Evolutionary conservation across 495 filamentous ascomycete genomes (phyloP).

Genomic region (Talaromyces borbonicus): DNA sequence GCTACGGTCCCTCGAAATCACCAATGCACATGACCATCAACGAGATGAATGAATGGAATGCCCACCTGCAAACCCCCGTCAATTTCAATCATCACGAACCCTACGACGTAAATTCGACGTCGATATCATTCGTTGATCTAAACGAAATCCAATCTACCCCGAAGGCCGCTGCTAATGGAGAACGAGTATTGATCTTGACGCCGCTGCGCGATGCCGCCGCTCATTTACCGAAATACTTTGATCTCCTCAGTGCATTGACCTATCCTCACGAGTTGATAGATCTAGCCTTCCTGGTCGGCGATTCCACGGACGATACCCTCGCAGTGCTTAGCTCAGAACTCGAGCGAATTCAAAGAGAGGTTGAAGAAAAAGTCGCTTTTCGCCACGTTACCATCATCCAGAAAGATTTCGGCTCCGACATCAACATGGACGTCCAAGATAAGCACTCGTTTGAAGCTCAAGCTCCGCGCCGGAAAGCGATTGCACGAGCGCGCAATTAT

Average conservation of each 20-base stretch:
- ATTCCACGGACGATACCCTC: constrained; percentile 82
- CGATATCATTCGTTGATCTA: constrained; percentile 71
- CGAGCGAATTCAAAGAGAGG: constrained; percentile 75
- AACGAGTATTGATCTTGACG: constrained; percentile 90
- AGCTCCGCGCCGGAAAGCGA: constrained; percentile 79
- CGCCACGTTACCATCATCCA: constrained; percentile 71
- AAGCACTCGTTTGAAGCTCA: constrained; percentile 83
- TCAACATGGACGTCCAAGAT: constrained; percentile 64
- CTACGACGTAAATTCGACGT: constrained; percentile 67
- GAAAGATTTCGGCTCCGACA: constrained; percentile 74
- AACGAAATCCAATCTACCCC: constrained; percentile 77
- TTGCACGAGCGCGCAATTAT: constrained; percentile 87
- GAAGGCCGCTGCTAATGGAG: constrained; percentile 65
- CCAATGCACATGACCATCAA: constrained; percentile 90
- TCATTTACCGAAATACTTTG: constrained; percentile 82
- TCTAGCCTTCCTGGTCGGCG: constrained; percentile 86
- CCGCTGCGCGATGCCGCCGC: constrained; percentile 81
- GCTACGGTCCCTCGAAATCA: constrained; percentile 85
- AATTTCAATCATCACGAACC: constrained; percentile 93
- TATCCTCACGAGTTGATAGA: constrained; percentile 97
- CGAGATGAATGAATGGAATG: constrained; percentile 81
- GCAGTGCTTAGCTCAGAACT: constrained; percentile 72
- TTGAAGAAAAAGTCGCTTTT: constrained; percentile 65
- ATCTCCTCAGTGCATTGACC: constrained; percentile 77
- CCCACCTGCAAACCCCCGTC: constrained; percentile 81